Base-by-base conservation (phyloP, 345 rosid species). In the Bruguiera gymnorhiza region DNA sequence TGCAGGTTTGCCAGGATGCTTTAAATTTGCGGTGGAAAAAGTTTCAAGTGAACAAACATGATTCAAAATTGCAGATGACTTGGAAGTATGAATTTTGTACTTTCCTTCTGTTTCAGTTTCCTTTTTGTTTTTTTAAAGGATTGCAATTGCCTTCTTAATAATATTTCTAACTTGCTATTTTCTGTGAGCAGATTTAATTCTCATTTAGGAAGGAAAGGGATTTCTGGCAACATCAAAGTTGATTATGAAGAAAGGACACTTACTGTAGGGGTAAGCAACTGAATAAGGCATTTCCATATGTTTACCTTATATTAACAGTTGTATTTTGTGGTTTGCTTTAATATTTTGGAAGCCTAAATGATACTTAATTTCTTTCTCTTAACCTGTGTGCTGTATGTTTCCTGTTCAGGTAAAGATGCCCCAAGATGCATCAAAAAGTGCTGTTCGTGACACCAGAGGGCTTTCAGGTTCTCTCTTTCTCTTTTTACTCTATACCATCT, bases 391-490 rank as follows among this genome's bases (percentile, higher is more conserved):
- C 56, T 59, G 7, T 64, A 36, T 59, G 20, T 37, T 75, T 61
- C 23, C 67, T 60, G 55, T 32, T 84, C 72, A 94, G 98, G 97
- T 94, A 59, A 89, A 85, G 82, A 94, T 94, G 98, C 98, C 98
- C 60, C 98, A 94, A 78, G 98, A 94, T 83, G 88, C 96, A 61
- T 88, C 99, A 65, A 84, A 82, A 75, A 80, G 74, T 73, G 66
- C 68, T 6, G 92, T 94, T 36, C 92, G 89, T 67, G 99, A 94
- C 71, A 92, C 97, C 39, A 88, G 89, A 79, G 99, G 97, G 48
- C 96, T 94, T 75, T 94, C 97, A 87, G 99, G 97, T 94, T 72
- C 64, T 75, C 70, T 60, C 56, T 2, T 23, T 30, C 60, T 48
- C 29, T 36, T 56, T 36, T 10, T 75, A 16, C 46, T 31, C 32